Evolutionary conservation across 371 early-diverging fungal species (phyloP).

Genomic region (Mortierella sp.): DNA sequence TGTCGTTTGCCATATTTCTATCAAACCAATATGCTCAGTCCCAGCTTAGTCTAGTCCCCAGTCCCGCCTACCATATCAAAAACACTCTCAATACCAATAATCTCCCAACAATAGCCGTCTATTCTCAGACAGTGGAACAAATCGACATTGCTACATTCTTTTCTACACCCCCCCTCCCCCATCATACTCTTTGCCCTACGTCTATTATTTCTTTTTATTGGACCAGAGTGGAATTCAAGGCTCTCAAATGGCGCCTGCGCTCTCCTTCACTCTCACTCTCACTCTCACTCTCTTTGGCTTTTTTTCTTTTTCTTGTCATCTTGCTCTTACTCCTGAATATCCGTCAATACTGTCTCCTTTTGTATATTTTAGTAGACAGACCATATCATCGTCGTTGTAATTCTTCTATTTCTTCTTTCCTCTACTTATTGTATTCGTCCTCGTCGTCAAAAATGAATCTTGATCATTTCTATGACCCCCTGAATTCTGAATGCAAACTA

Average conservation of each 20-base stretch:
- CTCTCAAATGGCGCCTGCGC: constrained; percentile 2
- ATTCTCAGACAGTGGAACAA: too few relatives aligned
- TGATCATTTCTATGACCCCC: background rate
- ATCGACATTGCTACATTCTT: too few relatives aligned
- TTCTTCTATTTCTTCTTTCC: background rate
- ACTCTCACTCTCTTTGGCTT: background rate
- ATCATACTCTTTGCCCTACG: background rate
- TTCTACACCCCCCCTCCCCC: background rate
- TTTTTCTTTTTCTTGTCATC: background rate
- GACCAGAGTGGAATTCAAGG: constrained; percentile 1
- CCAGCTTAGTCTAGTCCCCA: too few relatives aligned
- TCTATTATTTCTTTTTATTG: constrained; percentile 1
- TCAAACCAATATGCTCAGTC: too few relatives aligned
- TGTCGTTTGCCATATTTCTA: too few relatives aligned
- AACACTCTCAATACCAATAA: too few relatives aligned
- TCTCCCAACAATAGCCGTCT: too few relatives aligned
- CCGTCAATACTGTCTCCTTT: constrained; percentile 14
- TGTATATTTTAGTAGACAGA: constrained; percentile 12
- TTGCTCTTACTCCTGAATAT: constrained; percentile 25
- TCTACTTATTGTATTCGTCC: too few relatives aligned
- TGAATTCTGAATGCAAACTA: constrained; percentile 9
- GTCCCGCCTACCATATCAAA: too few relatives aligned
- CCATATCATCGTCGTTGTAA: background rate
- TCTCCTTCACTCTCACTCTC: background rate
- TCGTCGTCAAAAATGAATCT: background rate